These are phyloP conservation scores for Orbilia quercus DNA, from an alignment of 2,329 filamentous ascomycete genomes.

Conservation along the genomic window DNA sequence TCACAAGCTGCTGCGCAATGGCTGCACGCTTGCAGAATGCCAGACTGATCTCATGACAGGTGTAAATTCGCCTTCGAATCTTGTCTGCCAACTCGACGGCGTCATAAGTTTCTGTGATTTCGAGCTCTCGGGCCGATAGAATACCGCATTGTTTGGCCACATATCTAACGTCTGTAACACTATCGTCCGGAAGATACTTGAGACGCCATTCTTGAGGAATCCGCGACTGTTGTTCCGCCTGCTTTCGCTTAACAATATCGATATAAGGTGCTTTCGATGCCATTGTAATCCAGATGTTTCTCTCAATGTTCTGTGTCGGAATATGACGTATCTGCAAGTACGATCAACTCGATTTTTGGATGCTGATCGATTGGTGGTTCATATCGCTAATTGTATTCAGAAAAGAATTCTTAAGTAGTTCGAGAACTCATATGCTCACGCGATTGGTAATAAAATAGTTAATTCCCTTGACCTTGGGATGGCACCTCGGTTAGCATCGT, in stretches of 20 bases:
- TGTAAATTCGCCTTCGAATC: constrained; percentile 60
- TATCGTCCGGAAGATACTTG: constrained; percentile 56
- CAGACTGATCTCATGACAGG: constrained; percentile 63
- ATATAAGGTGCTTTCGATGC: constrained; percentile 57
- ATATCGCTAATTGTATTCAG: too few species aligned
- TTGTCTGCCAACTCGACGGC: constrained; percentile 64
- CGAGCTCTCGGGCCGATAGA: constrained; percentile 65
- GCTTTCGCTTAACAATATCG: constrained; percentile 62
- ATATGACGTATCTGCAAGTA: too few species aligned
- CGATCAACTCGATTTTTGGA: too few species aligned
- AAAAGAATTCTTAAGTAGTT: too few species aligned
- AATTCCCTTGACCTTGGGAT: not conserved
- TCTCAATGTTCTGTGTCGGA: too few species aligned
- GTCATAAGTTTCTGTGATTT: constrained; percentile 67
- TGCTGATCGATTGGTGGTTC: too few species aligned
- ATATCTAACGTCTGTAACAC: constrained; percentile 61
- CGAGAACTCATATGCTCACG: too few species aligned
- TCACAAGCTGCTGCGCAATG: constrained; percentile 66
- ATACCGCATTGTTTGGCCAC: constrained; percentile 65
- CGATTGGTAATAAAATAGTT: not conserved
- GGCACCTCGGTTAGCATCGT: constrained; percentile 14
- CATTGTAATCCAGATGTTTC: constrained; percentile 8
- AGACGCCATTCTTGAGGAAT: constrained; percentile 63
- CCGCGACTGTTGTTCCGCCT: constrained; percentile 60
- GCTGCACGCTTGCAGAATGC: constrained; percentile 69